Base-by-base conservation (phyloP, 176 grass and related monocot genomes). In the Thinopyrum elongatum region DNA sequence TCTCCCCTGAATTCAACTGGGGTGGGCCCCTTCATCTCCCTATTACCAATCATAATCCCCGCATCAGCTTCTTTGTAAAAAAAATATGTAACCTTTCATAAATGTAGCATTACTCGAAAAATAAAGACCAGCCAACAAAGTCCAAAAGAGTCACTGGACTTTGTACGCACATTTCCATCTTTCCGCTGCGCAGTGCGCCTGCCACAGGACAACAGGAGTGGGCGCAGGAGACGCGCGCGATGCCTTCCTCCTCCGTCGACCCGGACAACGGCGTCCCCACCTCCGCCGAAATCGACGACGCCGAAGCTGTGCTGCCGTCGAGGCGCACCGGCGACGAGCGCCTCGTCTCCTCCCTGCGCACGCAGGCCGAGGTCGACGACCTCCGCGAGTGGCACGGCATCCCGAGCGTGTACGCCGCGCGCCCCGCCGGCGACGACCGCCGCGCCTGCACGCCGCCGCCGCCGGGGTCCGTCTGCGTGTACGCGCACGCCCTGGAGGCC, bases 391-490 rank as follows among this genome's bases (percentile, higher is more conserved):
- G 9, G 71, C 71, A 74, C 71, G 14, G 41, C 13, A 14, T 74
- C 6, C 71, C 71, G 23, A 47, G 23, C 39, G 41, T 0, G 23
- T 74, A 47, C 25, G 44, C n/a, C 41, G 3, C 71, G 14, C 41
- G 71, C 41, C 71, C 39, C 23, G 71, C 71, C 71, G 41, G 71
- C 71, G 71, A 74, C 41, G 41, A 74, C 39, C 71, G 41, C n/a
- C 23, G 41, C 71, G 71, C 71, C 39, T 74, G 39, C 23, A 74
- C 71, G 70, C 70, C 0, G 6, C 70, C 70, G 39, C 70, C 70
- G n/a, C 38, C 23, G 39, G 13, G 39, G 12, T 26, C 11, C 3
- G 1, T 73, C 38, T 73, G 70, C 70, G 38, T 73, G 5, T 73
- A 73, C 70, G 70, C 38, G 70, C 38, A 46, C 70, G 38, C n/a